Evolutionary conservation across 495 filamentous ascomycete species (phyloP), one percentile per base, ranked within the genome.

Genomic region (Neurospora sp.): DNA sequence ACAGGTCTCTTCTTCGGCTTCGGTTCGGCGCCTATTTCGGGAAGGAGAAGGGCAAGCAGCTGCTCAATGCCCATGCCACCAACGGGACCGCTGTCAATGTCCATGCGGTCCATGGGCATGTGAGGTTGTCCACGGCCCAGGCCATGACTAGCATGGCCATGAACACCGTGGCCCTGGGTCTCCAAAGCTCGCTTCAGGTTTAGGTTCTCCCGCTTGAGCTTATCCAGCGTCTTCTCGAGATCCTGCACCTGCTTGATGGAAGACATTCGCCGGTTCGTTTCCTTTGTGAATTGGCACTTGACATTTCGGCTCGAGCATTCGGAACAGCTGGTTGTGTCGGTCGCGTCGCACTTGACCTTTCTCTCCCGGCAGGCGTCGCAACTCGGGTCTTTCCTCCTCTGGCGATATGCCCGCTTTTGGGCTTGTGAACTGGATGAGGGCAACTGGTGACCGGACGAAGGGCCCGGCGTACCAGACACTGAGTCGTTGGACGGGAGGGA

Each of bases 181-280:
- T 66, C 53, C 53, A 66, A 66, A 35, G 53, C 53, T 35, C 53
- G 53, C 53, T 66, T 66, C 20, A 94, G 82, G 70, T 90, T 91
- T 72, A 84, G 84, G 73, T 95, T 89, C 81, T 96, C 91, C 66
- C 91, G 87, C 75, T 88, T 91, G 42, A 93, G 87, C 46, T 88
- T 86, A 37, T 89, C 85, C 71, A 99, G 88, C 81, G 97, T 95
- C 82, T 93, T 96, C 81, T 98, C 94, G 35, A 99, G 85, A 81
- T 99, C 96, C 82, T 99, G 96, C 3, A 98, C 93, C 85, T 98
- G 96, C 89, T 98, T 99, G 81, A 98, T 98, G 16, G 94, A 97
- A 68, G 96, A 98, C 96, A 99, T 99, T 74, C 96, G 89, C 68
- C 96, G 89, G 82, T 99, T 99, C 27, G 96, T 98, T 81, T 99